Evolutionary conservation across 768 basidiomycete genomes (phyloP), one percentile per base, ranked within the genome.

Genomic region (Trametes cinnabarina): DNA sequence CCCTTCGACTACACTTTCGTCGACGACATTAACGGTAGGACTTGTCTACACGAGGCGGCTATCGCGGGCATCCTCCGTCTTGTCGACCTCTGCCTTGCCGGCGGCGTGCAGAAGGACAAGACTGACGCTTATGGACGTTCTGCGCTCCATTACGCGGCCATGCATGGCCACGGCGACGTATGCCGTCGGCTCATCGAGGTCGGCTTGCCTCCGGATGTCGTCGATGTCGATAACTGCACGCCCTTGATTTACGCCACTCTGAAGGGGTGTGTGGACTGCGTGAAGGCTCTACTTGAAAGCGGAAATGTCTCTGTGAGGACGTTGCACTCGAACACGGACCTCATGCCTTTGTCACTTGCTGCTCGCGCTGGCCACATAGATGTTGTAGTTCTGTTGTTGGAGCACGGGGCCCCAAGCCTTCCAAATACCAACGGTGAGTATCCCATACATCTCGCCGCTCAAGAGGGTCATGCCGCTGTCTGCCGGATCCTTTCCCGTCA

Each of bases 341-440:
- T 94, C 47, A 88, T 85, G 59, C 95, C 95, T 0, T 77, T 99
- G 17, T 91, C 94, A 1, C 81, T 99, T 30, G 95, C 97, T 1
- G 91, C 92, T 64, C 91, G 94, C 68, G 83, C 86, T 43, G 97
- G 97, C 2, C 90, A 96, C 69, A 79, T 89, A 25, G 85, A 91
- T 35, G 88, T 97, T 34, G 92, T 89, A 7, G 72, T 84, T 1
- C 72, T 98, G 8, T 76, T 99, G 3, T 77, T 98, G 14, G 74
- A 85, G 62, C 80, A 86, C 52, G 92, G 91, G 14, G 93, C 92
- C 4, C 79, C 80, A 47, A 88, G 89, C 60, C 63, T 90, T 17
- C 83, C 95, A 1, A 97, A 98, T 67, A 92, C 85, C 55, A 97
- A 94, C 60, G 97, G 97, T n/a, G 90, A 97, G 71, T 98, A 91